Base-by-base conservation (phyloP, 2,329 filamentous ascomycete species). In the Aspergillus fructus region DNA sequence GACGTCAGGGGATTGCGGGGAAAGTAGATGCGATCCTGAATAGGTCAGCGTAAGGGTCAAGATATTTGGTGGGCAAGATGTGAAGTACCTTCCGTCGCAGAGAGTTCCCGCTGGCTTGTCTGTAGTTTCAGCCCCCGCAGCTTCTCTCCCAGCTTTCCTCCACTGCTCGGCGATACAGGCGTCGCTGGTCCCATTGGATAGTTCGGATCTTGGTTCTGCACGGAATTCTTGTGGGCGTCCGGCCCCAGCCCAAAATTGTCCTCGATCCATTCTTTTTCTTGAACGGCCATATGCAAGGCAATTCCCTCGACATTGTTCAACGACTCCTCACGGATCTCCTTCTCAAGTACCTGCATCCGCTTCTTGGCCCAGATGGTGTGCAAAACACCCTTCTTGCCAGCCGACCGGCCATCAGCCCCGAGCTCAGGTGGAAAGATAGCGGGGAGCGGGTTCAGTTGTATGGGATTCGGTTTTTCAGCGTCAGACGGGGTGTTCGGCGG, bases 291-390 rank as follows among this genome's bases (percentile, higher is more conserved):
- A 69, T 91, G 86, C 55, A 96, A 77, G 2, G 89, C 92, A 17
- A 96, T 85, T 19, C 92, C 89, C 76, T 96, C 92, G 12, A 83
- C 82, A 69, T 96, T 96, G 61, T 81, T 79, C 64, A 82, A 83
- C 69, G 88, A 83, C 77, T 96, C 92, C 7, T 79, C 78, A 9
- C 83, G 85, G 64, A 96, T 93, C 78, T 96, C 92, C 57, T 81
- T 81, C 51, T 91, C 85, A 48, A 96, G 78, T 61, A 89, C 87
- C 33, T 86, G 85, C 21, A 96, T 77, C 42, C 92, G 82, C 72
- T 90, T 88, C 79, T 92, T 92, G 17, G 90, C 93, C 91, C 93
- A 97, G 57, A 93, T 86, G 2, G 91, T 96, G 70, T 96, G 93
- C 59, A 96, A 76, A 2, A 96, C 90, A 2, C 92, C 92, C 61